phyloP scores from a whole-genome alignment of 257 asterid genomes.

The Jaltomata sinuosa region DNA sequence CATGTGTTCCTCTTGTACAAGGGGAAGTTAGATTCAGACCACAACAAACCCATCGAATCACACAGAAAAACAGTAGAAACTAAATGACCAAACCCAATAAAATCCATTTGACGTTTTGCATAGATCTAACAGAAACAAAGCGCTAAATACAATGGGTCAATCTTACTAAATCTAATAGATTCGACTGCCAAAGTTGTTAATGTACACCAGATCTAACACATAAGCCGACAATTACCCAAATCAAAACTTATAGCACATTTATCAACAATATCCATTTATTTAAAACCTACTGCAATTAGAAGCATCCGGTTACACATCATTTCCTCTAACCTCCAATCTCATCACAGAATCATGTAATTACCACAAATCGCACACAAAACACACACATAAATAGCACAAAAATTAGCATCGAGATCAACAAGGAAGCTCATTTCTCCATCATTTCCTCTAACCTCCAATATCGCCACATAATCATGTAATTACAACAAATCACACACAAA shows the following conservation, averaged over 20 bases:
- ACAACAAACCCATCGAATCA: not conserved
- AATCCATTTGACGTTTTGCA: not conserved
- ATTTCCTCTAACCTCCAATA: not conserved
- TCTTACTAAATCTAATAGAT: not conserved
- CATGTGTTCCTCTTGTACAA: not conserved
- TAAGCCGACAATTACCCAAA: not conserved
- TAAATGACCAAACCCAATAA: not conserved
- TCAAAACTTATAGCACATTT: not conserved
- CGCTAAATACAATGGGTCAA: not conserved
- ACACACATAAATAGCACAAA: not conserved
- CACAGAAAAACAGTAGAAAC: not conserved
- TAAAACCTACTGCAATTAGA: not conserved
- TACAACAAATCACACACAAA: not conserved
- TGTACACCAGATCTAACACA: constrained; percentile 3
- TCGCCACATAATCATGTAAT: not conserved
- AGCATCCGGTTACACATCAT: not conserved
- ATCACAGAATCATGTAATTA: too few species aligned
- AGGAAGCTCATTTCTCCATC: not conserved
- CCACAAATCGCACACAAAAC: too few species aligned
- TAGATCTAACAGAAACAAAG: constrained; percentile 1
- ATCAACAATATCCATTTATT: not conserved
- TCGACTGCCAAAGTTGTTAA: not conserved
- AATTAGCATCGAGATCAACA: not conserved
- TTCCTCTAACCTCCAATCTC: too few species aligned
- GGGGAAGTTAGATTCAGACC: not conserved